Base-by-base conservation (phyloP, 768 basidiomycete genomes). In the Candolleomyces eurysporus region DNA sequence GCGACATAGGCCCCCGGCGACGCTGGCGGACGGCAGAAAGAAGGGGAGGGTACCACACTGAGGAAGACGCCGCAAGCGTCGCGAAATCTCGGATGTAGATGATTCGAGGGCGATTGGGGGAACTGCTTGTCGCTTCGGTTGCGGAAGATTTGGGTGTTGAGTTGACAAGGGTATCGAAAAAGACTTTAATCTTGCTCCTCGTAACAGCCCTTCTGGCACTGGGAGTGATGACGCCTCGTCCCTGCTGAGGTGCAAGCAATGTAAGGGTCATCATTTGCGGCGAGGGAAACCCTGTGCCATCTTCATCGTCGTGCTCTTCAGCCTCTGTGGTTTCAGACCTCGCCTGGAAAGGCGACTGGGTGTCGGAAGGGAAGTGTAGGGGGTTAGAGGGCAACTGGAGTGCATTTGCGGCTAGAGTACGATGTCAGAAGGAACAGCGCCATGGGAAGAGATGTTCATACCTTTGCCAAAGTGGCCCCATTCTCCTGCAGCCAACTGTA, bases 401-500 rank as follows among this genome's bases (percentile, higher is more conserved):
- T 3, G 82, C 80, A 64, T 81, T 84, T 5, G 89, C 91, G 39
- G 91, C 92, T 94, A 49, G 19, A 50, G 52, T 50, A n/a, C n/a
- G 36, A 0, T 46, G 45, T 46, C 45, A 46, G 16, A 46, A 1
- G 16, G 17, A 46, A 21, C 13, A 7, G 16, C 16, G 9, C 4
- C 45, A 21, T 1, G 54, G 39, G 31, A 40, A 48, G 49, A 54
- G n/a, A 22, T 50, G 62, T 30, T 67, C 66, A 54, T 56, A 89
- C 91, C 90, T 81, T 87, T 83, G 30, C 94, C 94, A 71, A 93
- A 93, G 19, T 82, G 79, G 3, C 94, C 94, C 79, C 87, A 90
- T 72, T 92, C 89, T n/a, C 94, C 92, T 4, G 93, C 88, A 39
- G 91, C 93, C 19, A 96, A 78, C 61, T 95, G 91, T 9, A 89